Percentiles rank a stretch among this genome's conserved stretches.
phyloP scores from a whole-genome alignment of 345 rosid genomes.

The Geranium brycei region DNA sequence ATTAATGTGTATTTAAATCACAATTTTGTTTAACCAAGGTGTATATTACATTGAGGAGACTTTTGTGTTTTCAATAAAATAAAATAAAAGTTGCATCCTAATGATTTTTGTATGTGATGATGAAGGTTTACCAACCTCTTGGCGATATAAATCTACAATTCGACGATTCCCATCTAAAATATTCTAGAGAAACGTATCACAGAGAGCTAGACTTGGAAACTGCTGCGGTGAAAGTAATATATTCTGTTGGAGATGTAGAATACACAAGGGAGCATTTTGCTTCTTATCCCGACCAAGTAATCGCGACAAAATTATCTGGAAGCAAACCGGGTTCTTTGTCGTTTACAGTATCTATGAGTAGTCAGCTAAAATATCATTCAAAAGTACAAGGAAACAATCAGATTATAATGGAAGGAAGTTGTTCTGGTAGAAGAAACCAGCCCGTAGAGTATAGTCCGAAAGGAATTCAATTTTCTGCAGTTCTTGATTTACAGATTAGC shows the following conservation, averaged over 20 bases:
- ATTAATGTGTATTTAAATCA: too few relatives aligned
- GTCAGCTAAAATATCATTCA: slow-evolving; percentile 43
- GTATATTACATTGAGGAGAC: too few relatives aligned
- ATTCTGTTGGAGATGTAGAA: slow-evolving; percentile 46
- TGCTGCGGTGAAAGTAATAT: slow-evolving; percentile 55
- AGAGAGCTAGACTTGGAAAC: slow-evolving; percentile 86
- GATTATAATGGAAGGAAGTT: slow-evolving; percentile 58
- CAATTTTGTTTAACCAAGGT: too few relatives aligned
- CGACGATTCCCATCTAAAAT: slow-evolving; percentile 56
- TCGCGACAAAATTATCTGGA: slow-evolving; percentile 53
- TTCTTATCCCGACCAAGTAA: slow-evolving; percentile 62
- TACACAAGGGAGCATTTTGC: slow-evolving; percentile 66
- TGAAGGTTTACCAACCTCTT: slow-evolving; percentile 76
- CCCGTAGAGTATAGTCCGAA: slow-evolving; percentile 39
- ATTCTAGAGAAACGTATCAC: slow-evolving; percentile 43
- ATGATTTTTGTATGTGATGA: slow-evolving; percentile 8
- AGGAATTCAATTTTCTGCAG: slow-evolving; percentile 62
- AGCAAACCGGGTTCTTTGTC: slow-evolving; percentile 57
- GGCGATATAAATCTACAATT: slow-evolving; percentile 77
- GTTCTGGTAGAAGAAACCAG: slow-evolving; percentile 54
- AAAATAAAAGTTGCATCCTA: neutral
- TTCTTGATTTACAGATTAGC: slow-evolving; percentile 55
- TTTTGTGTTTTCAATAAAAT: too few relatives aligned
- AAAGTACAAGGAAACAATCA: slow-evolving; percentile 32
- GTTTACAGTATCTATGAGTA: slow-evolving; percentile 52